Evolutionary conservation across 352 stramenopile genomes (phyloP).

Genomic region (Phytopythium litorale): DNA sequence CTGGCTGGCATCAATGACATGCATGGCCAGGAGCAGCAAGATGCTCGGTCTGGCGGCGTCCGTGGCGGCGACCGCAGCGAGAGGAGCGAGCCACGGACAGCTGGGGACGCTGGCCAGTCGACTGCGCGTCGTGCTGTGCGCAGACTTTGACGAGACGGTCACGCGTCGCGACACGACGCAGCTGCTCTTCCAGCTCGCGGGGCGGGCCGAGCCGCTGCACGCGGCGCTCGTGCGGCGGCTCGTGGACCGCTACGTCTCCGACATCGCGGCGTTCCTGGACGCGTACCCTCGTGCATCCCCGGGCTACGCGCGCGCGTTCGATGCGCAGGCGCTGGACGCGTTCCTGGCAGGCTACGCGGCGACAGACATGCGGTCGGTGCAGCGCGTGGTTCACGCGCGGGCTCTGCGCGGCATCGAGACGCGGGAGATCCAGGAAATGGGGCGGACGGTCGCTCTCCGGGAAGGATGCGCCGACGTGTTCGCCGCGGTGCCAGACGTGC

Average conservation of each 20-base stretch:
- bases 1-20: background rate
- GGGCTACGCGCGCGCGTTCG: constrained; percentile 14
- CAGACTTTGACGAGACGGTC: constrained; percentile 77
- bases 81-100: background rate
- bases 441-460: constrained; percentile 20
- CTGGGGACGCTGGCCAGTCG: background rate
- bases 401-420: constrained; percentile 32
- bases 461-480: constrained; percentile 30
- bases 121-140: constrained; percentile 18
- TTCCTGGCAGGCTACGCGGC: constrained; percentile 45
- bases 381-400: constrained; percentile 30
- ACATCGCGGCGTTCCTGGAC: constrained; percentile 20
- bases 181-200: constrained; percentile 43
- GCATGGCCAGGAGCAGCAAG: too few relatives aligned
- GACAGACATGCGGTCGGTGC: constrained; percentile 43
- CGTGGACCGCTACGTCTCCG: constrained; percentile 29
- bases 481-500: constrained; percentile 13
- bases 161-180: constrained; percentile 51
- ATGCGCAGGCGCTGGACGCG: constrained; percentile 21
- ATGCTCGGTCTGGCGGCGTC: background rate
- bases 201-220: constrained; percentile 12
- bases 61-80: background rate
- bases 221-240: constrained; percentile 20
- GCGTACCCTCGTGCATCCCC: background rate
- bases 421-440: constrained; percentile 9